Evolutionary conservation across 1,139 yeast species (phyloP), one percentile per base, ranked within the genome.

Genomic region (Pichia sp.): DNA sequence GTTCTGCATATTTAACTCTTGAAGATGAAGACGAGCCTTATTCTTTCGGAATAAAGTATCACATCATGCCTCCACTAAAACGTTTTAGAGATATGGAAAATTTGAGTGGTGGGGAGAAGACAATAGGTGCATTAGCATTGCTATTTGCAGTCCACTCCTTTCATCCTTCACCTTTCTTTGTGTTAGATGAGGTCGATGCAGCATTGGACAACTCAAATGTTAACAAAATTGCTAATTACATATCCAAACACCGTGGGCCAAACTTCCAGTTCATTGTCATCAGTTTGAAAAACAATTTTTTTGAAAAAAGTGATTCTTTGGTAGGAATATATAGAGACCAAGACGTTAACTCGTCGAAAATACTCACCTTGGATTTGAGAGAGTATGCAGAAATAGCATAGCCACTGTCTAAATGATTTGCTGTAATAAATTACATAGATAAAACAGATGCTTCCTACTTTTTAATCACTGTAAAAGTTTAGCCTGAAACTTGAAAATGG

Each of bases 41-140:
- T 62, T 70, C 79, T 42, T 82, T 83, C 0, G 99, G 98, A 1
- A 77, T 90, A 49, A 86, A 83, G 61, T 95, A 89, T 63, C 95
- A 90, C 66, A 96, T 96, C 0, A 91, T 91, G 86, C 98, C 99
- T 1, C 99, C 99, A 10, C 79, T 87, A 82, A 95, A 93, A 63
- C 76, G 97, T 60, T 93, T 90, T 67, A 79, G 95, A 62, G 97
- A 89, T 60, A 91, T 93, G 90, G 96, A 89, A 54, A 79, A 87
- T 55, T 74, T 93, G 13, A 89, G 97, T 0, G 99, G 99, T 49
- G 99, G 99, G 48, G 99, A 93, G 65, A 90, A 91, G 67, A 88
- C 98, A 1, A 86, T 93, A 70, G 99, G 99, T 1, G 99, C 99
- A 0, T 74, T 93, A 59, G 97, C 98, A 0, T 73, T 93, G 57